phyloP scores from a whole-genome alignment of 768 basidiomycete genomes.

The Polyporus arcularius region DNA sequence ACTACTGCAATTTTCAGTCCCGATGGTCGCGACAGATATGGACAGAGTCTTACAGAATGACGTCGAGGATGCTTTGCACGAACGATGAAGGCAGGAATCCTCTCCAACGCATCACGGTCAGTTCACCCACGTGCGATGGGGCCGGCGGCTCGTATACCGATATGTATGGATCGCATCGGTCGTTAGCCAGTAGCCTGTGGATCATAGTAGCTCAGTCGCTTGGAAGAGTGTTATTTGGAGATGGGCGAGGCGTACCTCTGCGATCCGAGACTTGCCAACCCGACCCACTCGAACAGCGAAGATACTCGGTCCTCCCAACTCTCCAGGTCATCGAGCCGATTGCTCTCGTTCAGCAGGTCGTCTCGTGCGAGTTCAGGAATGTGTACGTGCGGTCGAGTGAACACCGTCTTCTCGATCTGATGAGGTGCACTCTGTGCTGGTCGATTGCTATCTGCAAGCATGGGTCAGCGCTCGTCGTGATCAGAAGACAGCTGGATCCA shows the following conservation, averaged over 20 bases:
- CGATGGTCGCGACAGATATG: not conserved
- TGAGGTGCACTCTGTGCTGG: constrained; percentile 28
- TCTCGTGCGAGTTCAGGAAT: not conserved
- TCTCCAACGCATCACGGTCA: constrained; percentile 60
- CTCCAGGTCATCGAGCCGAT: constrained; percentile 29
- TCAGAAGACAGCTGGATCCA: not conserved
- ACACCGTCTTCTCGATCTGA: constrained; percentile 36
- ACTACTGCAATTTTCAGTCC: not conserved
- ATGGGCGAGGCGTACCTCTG: constrained; percentile 49
- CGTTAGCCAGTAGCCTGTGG: constrained; percentile 58
- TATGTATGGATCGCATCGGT: constrained; percentile 69
- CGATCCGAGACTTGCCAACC: constrained; percentile 65
- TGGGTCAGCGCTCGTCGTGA: constrained; percentile 9
- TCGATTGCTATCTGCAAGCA: constrained; percentile 44
- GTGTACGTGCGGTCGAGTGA: not conserved
- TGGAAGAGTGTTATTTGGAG: not conserved
- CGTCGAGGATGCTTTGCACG: constrained; percentile 52
- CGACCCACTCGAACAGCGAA: constrained; percentile 70
- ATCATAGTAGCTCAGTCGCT: not conserved
- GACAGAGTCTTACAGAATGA: constrained; percentile 37
- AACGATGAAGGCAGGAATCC: constrained; percentile 58
- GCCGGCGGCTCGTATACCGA: constrained; percentile 62
- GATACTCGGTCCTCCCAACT: constrained; percentile 51
- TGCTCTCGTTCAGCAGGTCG: not conserved
- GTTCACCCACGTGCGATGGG: constrained; percentile 43